Percentiles rank a stretch among this genome's conserved stretches.
These are phyloP conservation scores for Candida alai DNA, from an alignment of 805 yeast genomes.

Conservation along the genomic window DNA sequence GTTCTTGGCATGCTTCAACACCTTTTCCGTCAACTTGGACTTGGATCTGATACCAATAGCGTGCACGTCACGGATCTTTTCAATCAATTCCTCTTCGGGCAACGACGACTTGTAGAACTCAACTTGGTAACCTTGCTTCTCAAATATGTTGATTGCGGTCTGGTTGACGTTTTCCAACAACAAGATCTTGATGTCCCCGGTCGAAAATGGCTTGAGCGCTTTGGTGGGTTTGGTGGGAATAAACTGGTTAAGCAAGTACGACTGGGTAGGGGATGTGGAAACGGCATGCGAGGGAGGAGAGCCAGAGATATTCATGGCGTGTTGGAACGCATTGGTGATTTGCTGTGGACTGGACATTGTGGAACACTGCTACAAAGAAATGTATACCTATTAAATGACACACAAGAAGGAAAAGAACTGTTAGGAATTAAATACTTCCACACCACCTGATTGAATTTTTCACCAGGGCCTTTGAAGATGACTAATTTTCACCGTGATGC, in stretches of 20 bases:
- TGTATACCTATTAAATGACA: not conserved
- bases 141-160: conserved; percentile 85
- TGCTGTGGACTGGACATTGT: conserved; percentile 67
- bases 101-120: conserved; percentile 88
- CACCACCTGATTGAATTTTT: conserved; percentile 1
- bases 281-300: conserved; percentile 72
- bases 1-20: conserved; percentile 83
- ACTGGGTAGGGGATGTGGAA: conserved; percentile 79
- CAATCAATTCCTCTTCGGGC: conserved; percentile 90
- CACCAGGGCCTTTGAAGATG: not conserved
- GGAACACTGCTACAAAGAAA: not conserved
- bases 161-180: conserved; percentile 89
- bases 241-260: conserved; percentile 56
- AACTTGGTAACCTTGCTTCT: conserved; percentile 92
- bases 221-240: conserved; percentile 49
- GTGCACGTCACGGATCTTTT: conserved; percentile 88
- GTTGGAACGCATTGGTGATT: conserved; percentile 57
- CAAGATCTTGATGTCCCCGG: conserved; percentile 91
- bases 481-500: not conserved
- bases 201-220: conserved; percentile 87
- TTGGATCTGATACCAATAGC: conserved; percentile 98
- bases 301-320: conserved; percentile 48
- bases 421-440: not conserved
- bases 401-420: not conserved
- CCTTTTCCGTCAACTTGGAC: conserved; percentile 78